Base-by-base conservation (phyloP, 352 stramenopile genomes). In the Phytopythium sindhum region DNA sequence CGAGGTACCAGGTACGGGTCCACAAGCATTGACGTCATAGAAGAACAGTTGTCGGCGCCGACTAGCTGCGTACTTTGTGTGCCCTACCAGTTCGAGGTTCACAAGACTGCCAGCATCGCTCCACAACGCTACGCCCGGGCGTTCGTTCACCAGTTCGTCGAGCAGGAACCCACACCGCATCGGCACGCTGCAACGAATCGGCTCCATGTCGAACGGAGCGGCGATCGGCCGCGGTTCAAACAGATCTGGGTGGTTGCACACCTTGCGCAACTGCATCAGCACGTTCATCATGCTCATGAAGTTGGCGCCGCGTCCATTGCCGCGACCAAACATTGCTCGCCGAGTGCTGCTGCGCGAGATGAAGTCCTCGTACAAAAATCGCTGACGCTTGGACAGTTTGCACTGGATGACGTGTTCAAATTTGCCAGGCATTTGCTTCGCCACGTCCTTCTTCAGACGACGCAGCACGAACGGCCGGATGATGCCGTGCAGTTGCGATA, bases 271-370 rank as follows among this genome's bases (percentile, higher is more conserved):
- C 70, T 99, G 97, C 97, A 99, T 99, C 10, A 99, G 80, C 17
- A 99, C 95, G 64, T 98, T 99, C 97, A 99, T 99, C 97, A 99
- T 99, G 68, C 96, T 97, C 93, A 99, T 98, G 65, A 94, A 91
- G 45, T 93, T 93, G 23, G 69, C 82, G 2, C 80, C 70, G 8
- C 95, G 97, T 24, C 96, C 97, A 42, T 91, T 90, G 11, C 84
- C 83, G 28, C 65, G 66, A 12, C 93, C 90, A 60, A 84, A 78
- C 67, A 99, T 79, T n/a, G 93, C 91, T 31, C 91, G 84, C n/a
- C 96, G 78, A 0, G 96, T 99, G 42, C 82, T 95, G 58, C 90
- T 98, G 23, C 96, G 84, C 2, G 95, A 92, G 66, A 99, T 98
- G 59, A 99, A 99, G 61, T 99, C 97, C 77, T 99, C 97, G 67